These are phyloP conservation scores for Epichloe scottii DNA, from an alignment of 2,329 filamentous ascomycete species.

Conservation along the genomic window DNA sequence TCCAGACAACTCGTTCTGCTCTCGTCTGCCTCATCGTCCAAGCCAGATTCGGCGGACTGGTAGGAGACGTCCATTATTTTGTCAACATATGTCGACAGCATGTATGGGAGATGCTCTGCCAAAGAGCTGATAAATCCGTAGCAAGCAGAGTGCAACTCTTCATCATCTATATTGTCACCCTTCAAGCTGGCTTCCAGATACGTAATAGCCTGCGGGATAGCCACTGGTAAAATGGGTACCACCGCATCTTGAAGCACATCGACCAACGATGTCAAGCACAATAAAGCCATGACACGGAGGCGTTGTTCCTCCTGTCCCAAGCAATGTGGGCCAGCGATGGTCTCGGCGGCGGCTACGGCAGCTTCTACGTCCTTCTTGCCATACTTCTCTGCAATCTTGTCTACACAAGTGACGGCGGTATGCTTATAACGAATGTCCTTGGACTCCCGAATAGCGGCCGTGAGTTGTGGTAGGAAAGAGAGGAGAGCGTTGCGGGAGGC, in stretches of 20 bases:
- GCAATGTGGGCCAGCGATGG: slow-evolving; percentile 64
- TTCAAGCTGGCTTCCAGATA: slow-evolving; percentile 55
- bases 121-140: slow-evolving; percentile 71
- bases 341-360: slow-evolving; percentile 61
- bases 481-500: slow-evolving; percentile 59
- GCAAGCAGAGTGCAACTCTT: slow-evolving; percentile 65
- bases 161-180: slow-evolving; percentile 40
- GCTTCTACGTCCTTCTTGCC: slow-evolving; percentile 79
- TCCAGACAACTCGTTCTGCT: slow-evolving; percentile 57
- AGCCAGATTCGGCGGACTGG: slow-evolving; percentile 49
- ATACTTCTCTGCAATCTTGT: slow-evolving; percentile 88
- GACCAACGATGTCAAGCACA: slow-evolving; percentile 80
- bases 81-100: slow-evolving; percentile 69
- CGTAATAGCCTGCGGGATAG: slow-evolving; percentile 57
- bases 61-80: slow-evolving; percentile 61
- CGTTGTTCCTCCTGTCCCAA: slow-evolving; percentile 61
- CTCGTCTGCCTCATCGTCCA: slow-evolving; percentile 50
- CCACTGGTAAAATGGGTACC: slow-evolving; percentile 66
- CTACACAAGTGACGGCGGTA: slow-evolving; percentile 77
- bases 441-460: slow-evolving; percentile 61
- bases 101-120: slow-evolving; percentile 75
- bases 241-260: slow-evolving; percentile 80
- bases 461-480: slow-evolving; percentile 67
- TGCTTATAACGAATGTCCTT: slow-evolving; percentile 66
- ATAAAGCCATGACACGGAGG: slow-evolving; percentile 69